A percentile compares a stretch with the other conserved stretches of the same genome.
These are phyloP conservation scores for Oryza meyeriana DNA, from an alignment of 176 grass and related monocot species.

Conservation along the genomic window DNA sequence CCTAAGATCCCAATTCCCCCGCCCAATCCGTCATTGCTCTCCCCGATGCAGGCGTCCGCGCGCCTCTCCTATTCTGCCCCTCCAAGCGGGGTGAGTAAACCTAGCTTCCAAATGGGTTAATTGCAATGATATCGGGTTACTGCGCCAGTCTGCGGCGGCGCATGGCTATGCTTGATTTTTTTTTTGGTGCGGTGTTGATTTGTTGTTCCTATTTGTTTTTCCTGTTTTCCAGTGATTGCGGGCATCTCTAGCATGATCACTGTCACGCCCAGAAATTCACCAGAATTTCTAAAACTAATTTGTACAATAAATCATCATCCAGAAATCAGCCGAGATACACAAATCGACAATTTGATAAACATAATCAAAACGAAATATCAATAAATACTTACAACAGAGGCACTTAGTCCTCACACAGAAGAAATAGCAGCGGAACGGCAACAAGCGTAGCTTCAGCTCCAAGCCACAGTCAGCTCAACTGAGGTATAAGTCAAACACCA, in stretches of 20 bases:
- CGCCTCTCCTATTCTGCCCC: constrained; percentile 45
- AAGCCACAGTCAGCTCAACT: too few relatives aligned
- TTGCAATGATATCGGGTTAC: neutral
- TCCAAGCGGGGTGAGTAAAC: constrained; percentile 56
- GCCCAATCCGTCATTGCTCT: neutral
- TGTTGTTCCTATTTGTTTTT: neutral
- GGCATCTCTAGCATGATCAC: constrained; percentile 34
- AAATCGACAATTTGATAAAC: too few relatives aligned
- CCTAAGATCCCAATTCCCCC: neutral
- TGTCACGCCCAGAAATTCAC: too few relatives aligned
- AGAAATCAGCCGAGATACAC: too few relatives aligned
- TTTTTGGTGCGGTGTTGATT: neutral
- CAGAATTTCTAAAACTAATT: too few relatives aligned
- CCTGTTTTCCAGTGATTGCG: constrained; percentile 35
- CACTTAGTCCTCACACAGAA: too few relatives aligned
- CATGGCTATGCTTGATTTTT: neutral
- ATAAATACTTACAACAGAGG: too few relatives aligned
- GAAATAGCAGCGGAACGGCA: too few relatives aligned
- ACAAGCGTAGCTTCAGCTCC: too few relatives aligned
- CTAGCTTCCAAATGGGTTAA: neutral
- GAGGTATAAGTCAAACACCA: too few relatives aligned
- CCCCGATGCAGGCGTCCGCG: constrained; percentile 57
- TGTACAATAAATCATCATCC: too few relatives aligned
- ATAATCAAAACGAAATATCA: too few relatives aligned
- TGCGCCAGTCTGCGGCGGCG: neutral